Conservation (phyloP, 306 rosid species). For the Vigna angularis region DNA sequence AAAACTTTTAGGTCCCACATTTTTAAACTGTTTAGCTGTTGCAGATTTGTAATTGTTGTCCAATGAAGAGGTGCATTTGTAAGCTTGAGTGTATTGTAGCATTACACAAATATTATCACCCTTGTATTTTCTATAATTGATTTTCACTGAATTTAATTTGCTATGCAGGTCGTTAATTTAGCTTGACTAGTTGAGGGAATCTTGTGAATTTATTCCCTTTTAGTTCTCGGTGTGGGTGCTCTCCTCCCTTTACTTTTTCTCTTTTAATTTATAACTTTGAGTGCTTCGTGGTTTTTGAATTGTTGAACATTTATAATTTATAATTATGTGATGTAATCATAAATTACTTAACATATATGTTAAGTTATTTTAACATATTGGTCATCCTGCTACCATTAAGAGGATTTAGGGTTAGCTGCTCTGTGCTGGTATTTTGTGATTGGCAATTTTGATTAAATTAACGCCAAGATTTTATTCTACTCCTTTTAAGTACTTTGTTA, state of each 20-base stretch:
- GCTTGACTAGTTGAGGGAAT: not conserved
- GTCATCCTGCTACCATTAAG: not conserved
- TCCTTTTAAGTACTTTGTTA: not conserved
- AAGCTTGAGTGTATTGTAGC: not conserved
- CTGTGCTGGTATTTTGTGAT: not conserved
- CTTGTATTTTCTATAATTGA: constrained; percentile 25
- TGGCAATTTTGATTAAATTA: not conserved
- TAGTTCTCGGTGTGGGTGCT: not conserved
- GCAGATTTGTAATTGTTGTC: constrained; percentile 15
- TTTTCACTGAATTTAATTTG: constrained; percentile 28
- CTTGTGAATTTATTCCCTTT: not conserved
- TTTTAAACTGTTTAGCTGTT: constrained; percentile 2
- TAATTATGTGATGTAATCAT: not conserved
- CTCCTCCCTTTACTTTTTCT: not conserved
- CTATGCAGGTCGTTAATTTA: constrained; percentile 22
- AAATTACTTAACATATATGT: not conserved
- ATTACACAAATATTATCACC: not conserved
- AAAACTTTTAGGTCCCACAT: not conserved
- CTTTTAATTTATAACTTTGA: not conserved
- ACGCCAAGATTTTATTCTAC: not conserved
- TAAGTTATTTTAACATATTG: not conserved
- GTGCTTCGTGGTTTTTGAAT: not conserved
- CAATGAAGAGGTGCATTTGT: not conserved
- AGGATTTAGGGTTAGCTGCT: not conserved
- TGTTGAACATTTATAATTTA: not conserved